These are phyloP conservation scores for Bruguiera parviflora DNA, from an alignment of 345 rosid genomes.

Conservation along the genomic window DNA sequence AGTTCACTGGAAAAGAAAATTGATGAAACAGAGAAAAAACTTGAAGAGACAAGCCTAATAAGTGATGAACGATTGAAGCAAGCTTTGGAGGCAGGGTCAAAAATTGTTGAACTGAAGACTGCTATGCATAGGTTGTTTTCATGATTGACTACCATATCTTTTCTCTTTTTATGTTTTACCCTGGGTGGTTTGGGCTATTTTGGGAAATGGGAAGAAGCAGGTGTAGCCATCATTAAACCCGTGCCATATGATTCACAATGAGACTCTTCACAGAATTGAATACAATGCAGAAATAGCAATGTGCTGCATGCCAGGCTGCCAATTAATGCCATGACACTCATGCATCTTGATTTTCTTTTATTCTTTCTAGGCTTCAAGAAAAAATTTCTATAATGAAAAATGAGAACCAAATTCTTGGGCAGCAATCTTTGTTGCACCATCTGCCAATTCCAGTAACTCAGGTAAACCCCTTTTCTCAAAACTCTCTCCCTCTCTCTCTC, in stretches of 20 bases:
- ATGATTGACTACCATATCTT: neutral
- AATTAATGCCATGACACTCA: slow-evolving; percentile 1
- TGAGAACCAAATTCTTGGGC: slow-evolving; percentile 81
- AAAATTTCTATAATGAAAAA: slow-evolving; percentile 73
- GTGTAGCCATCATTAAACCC: too few species aligned
- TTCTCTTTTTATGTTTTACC: slow-evolving; percentile 12
- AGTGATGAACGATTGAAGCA: slow-evolving; percentile 95
- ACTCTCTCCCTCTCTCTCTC: slow-evolving; percentile 5
- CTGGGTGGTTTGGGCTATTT: neutral
- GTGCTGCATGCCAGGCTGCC: neutral
- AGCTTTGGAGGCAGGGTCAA: slow-evolving; percentile 87
- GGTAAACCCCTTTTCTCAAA: slow-evolving; percentile 39
- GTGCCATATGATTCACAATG: too few species aligned
- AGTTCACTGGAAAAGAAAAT: slow-evolving; percentile 76
- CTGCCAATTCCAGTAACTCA: slow-evolving; percentile 46
- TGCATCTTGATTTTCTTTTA: slow-evolving; percentile 5
- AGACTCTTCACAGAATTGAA: neutral
- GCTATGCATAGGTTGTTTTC: slow-evolving; percentile 71
- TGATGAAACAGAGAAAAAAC: slow-evolving; percentile 85
- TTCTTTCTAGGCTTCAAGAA: slow-evolving; percentile 78
- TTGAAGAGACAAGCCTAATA: slow-evolving; percentile 65
- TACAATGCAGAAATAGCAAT: neutral
- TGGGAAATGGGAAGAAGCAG: slow-evolving; percentile 8
- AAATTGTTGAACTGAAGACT: slow-evolving; percentile 73
- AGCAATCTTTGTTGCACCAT: slow-evolving; percentile 52